phyloP scores from a whole-genome alignment of 169 alveolate species.

The Plasmodium vivax region DNA sequence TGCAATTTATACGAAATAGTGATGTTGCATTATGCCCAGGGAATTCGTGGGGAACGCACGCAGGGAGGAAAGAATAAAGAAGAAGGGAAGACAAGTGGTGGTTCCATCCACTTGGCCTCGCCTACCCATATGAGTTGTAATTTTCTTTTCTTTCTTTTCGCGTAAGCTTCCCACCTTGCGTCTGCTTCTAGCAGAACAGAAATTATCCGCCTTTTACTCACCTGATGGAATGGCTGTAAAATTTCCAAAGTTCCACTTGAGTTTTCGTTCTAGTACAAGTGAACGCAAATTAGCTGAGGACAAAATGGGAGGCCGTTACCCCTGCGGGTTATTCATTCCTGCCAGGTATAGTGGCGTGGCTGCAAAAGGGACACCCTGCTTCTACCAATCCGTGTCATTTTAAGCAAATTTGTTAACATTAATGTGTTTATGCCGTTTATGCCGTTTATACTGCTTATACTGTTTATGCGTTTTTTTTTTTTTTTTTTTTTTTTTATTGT shows the following conservation, averaged over 20 bases:
- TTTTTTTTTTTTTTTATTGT: neutral
- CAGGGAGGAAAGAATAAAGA: neutral
- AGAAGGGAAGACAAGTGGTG: neutral
- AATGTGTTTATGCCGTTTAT: neutral
- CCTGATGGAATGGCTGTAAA: neutral
- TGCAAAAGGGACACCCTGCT: neutral
- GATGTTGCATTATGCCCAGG: neutral
- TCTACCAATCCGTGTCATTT: neutral
- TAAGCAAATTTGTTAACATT: neutral
- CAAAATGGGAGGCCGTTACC: neutral
- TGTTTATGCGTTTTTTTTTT: neutral
- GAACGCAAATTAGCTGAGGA: neutral
- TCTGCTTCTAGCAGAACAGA: neutral
- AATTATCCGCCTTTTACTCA: neutral
- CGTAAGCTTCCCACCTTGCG: neutral
- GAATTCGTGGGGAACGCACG: neutral
- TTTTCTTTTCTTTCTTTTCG: neutral
- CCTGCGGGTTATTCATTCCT: neutral
- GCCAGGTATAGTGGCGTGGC: neutral
- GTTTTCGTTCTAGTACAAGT: neutral
- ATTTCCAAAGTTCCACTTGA: neutral
- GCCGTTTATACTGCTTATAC: too few species aligned
- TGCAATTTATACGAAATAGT: neutral
- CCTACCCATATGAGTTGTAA: neutral
- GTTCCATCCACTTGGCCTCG: neutral